A percentile compares a stretch with the other conserved stretches of the same genome.
Evolutionary conservation across 2,329 filamentous ascomycete species (phyloP).

Genomic region (Colletotrichum sp.): DNA sequence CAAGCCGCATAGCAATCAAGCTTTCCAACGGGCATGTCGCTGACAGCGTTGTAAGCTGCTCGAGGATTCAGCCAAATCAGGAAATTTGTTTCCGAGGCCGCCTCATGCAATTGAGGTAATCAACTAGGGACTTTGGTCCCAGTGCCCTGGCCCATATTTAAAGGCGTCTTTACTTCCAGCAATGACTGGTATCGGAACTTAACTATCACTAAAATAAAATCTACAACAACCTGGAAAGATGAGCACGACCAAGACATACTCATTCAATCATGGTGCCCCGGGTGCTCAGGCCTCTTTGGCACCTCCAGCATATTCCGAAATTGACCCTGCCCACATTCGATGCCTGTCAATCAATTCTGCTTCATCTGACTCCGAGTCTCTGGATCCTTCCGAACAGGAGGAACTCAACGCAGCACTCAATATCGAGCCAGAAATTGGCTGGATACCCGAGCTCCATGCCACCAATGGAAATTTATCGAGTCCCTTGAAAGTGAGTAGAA

Average conservation of each 20-base stretch:
- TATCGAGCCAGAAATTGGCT: background rate
- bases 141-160: background rate
- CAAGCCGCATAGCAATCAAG: background rate
- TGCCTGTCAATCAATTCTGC: background rate
- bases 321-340: background rate
- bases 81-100: background rate
- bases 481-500: background rate
- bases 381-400: background rate
- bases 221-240: background rate
- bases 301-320: background rate
- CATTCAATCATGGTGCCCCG: background rate
- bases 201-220: background rate
- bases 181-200: background rate
- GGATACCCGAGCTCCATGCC: background rate
- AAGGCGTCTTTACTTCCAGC: background rate
- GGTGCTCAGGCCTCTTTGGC: background rate
- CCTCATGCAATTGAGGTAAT: background rate
- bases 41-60: background rate
- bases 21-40: background rate
- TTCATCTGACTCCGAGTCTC: background rate
- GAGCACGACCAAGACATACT: background rate
- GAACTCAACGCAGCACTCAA: background rate
- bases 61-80: background rate
- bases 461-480: background rate
- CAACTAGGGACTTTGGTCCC: background rate